Evolutionary conservation across 805 yeast genomes (phyloP).

Genomic region (Yamadazyma phyllophila): DNA sequence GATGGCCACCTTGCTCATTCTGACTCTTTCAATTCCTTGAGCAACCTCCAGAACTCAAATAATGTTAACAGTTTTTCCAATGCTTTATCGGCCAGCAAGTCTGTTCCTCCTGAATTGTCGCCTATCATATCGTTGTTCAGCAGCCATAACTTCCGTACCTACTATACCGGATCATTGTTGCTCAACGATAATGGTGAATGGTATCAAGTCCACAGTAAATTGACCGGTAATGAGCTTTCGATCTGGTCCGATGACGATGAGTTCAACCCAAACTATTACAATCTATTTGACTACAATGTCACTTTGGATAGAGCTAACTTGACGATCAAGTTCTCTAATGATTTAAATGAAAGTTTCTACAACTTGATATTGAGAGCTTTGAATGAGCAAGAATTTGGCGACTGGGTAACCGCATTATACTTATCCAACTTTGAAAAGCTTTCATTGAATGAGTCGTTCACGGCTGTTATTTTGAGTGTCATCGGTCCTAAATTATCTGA

Average conservation of each 20-base stretch:
- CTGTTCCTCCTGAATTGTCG: constrained; percentile 59
- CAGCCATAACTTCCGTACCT: constrained; percentile 67
- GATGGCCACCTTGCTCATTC: constrained; percentile 7
- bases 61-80: constrained; percentile 11
- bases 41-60: constrained; percentile 2
- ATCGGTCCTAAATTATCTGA: constrained; percentile 58
- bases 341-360: constrained; percentile 16
- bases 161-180: constrained; percentile 50
- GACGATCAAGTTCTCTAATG: constrained; percentile 14
- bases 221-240: constrained; percentile 55
- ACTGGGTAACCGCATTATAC: constrained; percentile 49
- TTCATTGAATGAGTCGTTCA: constrained; percentile 58
- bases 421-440: constrained; percentile 57
- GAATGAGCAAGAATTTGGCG: constrained; percentile 19
- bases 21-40: constrained; percentile 9
- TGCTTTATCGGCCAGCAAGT: constrained; percentile 5
- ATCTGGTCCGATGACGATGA: constrained; percentile 44
- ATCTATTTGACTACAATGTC: constrained; percentile 43
- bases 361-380: constrained; percentile 24
- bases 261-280: constrained; percentile 50
- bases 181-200: constrained; percentile 25
- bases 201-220: constrained; percentile 34
- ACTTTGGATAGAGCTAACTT: constrained; percentile 8
- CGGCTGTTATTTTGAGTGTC: constrained; percentile 60
- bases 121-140: constrained; percentile 70